Evolutionary conservation across 2,329 filamentous ascomycete genomes (phyloP), one percentile per base, ranked within the genome.

Genomic region (Aspergillus fumigatus): DNA sequence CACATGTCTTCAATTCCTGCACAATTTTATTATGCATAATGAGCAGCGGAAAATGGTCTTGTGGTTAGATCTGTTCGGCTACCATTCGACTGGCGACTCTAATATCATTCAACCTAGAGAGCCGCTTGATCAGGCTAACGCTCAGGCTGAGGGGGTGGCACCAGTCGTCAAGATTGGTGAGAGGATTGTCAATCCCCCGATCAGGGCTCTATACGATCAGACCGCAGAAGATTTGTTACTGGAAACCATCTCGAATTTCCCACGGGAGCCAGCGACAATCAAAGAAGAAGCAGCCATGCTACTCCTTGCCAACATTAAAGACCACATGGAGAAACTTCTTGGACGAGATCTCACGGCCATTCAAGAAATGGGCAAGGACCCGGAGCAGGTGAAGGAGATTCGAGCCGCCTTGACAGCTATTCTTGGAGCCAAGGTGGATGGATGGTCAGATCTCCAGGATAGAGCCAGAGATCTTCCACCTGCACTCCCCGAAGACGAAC

Each of bases 21-120:
- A 87, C 71, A 87, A 87, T 61, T 80, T 87, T 50, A 83, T 86
- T 49, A 84, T 84, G 66, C 81, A 84, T 59, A 88, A 88, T 62
- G 84, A 88, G 70, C 79, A 84, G 57, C 76, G 84, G 41, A 87
- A 88, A 65, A 77, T 87, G 62, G 83, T 86, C 63, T 77, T 88
- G 2, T 88, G 84, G 84, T 72, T 87, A 40, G 82, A 85, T 67
- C 75, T 88, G 1, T 88, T 88, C 62, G 85, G 86, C 52, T 82
- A 82, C 59, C 78, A 82, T 51, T 76, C 75, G 3, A 76, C 75
- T 11, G 74, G 73, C 8, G 75, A 77, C 60, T 74, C 76, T 17
- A 77, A 76, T 59, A 75, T 76, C 50, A 77, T 77, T 25, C 73
- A 74, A 47, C 74, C 75, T 21, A 73, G 70, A 53, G 74, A 76